Evolutionary conservation across 2,329 filamentous ascomycete species (phyloP), one percentile per base, ranked within the genome.

Genomic region (Cryphonectria naterciae): DNA sequence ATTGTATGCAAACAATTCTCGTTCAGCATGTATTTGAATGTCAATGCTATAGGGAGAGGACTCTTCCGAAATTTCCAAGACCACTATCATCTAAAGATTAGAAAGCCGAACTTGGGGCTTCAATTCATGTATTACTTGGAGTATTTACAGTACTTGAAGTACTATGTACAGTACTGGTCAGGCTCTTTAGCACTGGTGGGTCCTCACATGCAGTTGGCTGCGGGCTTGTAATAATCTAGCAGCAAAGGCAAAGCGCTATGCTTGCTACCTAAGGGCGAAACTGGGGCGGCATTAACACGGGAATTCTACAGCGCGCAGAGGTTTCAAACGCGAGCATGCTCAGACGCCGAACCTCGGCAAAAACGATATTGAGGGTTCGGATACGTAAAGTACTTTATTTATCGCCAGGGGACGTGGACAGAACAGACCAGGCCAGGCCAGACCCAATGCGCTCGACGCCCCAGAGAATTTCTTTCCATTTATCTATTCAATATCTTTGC

Each of bases 321-420:
- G 52, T 17, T 49, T 10, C n/a, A 28, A 28, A 17, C 52, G 52
- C 52, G 54, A 61, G 22, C 7, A 35, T 39, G 58, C 32, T 6
- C 35, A 58, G 56, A 54, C 35, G 66, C 69, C 69, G 69, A 71
- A 61, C 69, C 69, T 71, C 69, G 69, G 69, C 46, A 71, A 70
- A 25, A 32, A 32, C 22, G 49, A 43, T 46, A 32, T 15, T 49
- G 28, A 58, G 66, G 49, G 60, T 68, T 68, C 58, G 6, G 58
- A 61, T 61, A 49, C 46, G 46, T 49, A 32, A 32, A 32, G 32
- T 32, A 46, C 17, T 46, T 46, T 46, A 49, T 49, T 49, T 49
- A 11, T 39, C 58, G 58, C 58, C 58, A 39, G 35, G 58, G 32
- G 56, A 49, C 7, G 46, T n/a, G 22, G 46, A 32, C 32, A 32